Base-by-base conservation (phyloP, 805 yeast species). In the Wickerhamomyces rabaulensis region DNA sequence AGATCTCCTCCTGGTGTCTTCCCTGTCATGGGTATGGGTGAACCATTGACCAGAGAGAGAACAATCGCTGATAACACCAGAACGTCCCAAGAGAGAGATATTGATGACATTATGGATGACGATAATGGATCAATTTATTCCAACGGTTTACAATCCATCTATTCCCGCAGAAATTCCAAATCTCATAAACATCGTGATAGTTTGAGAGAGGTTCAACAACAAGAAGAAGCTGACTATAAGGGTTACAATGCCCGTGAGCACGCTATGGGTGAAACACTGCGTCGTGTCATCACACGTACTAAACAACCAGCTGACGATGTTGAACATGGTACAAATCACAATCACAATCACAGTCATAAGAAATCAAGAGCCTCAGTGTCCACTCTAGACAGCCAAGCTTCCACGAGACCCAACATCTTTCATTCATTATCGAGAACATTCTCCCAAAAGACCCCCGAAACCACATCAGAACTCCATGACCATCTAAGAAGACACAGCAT, bases 21-120 rank as follows among this genome's bases (percentile, higher is more conserved):
- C 65, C 94, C 95, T 0, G 91, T 86, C 2, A 71, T 71, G 54
- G 92, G 87, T 1, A 84, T 86, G 92, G 90, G 87, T 1, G 71
- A 69, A 10, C 85, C 92, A 3, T 61, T 77, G 38, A 65, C 63
- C 23, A 67, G 75, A 45, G 91, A 85, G 54, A 66, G 66, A 40
- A 69, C 82, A 0, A 80, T 85, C 45, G 88, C 88, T 20, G 46
- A 36, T 19, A 36, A 19, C n/a, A 36, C 39, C 8, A 20, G 8
- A n/a, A 9, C 16, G n/a, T 10, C 20, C 23, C 39, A 36, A 5
- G 39, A 36, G 20, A 20, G 22, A 19, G 15, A 17, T 5, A 20
- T 38, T 4, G 67, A 69, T 23, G 45, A 50, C 7, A 22, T 20
- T 15, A 39, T 23, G 15, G 48, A 21, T 10, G 25, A 31, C 6